A percentile compares a stretch with the other conserved stretches of the same genome.
These are phyloP conservation scores for Barnettozyma sucrosica DNA, from an alignment of 805 yeast species.

Conservation along the genomic window DNA sequence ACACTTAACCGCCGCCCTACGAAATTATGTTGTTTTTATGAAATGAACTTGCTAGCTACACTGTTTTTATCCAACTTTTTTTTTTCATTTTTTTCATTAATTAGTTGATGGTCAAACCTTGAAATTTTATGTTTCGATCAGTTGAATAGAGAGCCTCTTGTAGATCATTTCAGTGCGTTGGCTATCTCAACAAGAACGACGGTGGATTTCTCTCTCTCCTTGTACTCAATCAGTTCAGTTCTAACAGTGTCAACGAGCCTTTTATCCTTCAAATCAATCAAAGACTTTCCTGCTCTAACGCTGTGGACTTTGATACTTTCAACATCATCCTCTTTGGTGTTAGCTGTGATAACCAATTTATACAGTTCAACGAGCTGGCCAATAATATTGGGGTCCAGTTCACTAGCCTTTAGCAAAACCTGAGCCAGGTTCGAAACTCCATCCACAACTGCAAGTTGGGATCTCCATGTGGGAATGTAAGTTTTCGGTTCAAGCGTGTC, in stretches of 20 bases:
- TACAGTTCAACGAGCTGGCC: constrained; percentile 18
- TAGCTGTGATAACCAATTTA: constrained; percentile 24
- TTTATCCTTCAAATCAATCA: constrained; percentile 18
- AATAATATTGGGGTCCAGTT: constrained; percentile 9
- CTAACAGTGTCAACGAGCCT: constrained; percentile 16
- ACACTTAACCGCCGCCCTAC: neutral
- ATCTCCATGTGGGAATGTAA: constrained; percentile 52
- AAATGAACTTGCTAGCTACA: neutral
- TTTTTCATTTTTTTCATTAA: constrained; percentile 25
- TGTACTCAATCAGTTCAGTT: constrained; percentile 23
- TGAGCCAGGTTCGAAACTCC: constrained; percentile 27
- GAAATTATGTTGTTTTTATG: neutral
- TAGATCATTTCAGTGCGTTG: constrained; percentile 7
- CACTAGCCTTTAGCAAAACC: constrained; percentile 5
- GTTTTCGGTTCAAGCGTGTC: constrained; percentile 25
- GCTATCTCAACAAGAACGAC: constrained; percentile 36
- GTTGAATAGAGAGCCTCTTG: neutral
- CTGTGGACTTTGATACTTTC: constrained; percentile 57
- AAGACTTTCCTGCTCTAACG: constrained; percentile 31
- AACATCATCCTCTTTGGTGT: constrained; percentile 36
- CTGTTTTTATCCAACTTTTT: neutral
- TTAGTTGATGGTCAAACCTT: neutral
- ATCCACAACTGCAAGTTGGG: constrained; percentile 43
- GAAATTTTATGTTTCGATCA: neutral
- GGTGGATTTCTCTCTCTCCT: constrained; percentile 38